Conservation (phyloP, 2,329 filamentous ascomycete species). For the Phyllosticta capitalensis region DNA sequence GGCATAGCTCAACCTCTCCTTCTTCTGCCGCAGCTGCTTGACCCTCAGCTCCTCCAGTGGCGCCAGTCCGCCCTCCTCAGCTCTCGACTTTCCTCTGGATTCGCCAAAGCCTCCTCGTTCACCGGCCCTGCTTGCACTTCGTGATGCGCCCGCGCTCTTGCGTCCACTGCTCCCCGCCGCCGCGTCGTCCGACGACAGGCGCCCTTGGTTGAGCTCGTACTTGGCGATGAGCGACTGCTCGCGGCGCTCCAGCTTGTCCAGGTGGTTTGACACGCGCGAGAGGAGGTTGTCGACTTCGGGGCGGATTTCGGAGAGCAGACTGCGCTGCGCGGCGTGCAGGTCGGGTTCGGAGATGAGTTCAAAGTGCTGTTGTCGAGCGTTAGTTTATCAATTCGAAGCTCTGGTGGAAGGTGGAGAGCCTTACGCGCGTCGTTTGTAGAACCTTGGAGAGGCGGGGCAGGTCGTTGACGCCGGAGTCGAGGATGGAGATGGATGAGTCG, state of each 20-base stretch:
- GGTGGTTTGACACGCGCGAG: constrained; percentile 69
- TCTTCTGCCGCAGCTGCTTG: constrained; percentile 65
- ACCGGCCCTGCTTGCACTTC: constrained; percentile 4
- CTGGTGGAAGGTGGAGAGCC: constrained; percentile 12
- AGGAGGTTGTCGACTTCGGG: constrained; percentile 75
- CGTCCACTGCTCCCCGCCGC: constrained; percentile 18
- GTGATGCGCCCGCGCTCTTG: constrained; percentile 2
- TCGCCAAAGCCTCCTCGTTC: neutral
- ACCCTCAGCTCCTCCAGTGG: constrained; percentile 48
- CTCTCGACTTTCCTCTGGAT: constrained; percentile 16
- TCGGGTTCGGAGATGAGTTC: constrained; percentile 82
- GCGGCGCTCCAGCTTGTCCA: constrained; percentile 72
- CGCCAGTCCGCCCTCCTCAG: constrained; percentile 20
- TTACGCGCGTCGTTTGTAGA: constrained; percentile 52
- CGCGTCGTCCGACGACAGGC: constrained; percentile 39
- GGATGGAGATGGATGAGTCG: constrained; percentile 52
- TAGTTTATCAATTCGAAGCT: neutral
- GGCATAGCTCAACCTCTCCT: constrained; percentile 76
- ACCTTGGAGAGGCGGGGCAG: constrained; percentile 54
- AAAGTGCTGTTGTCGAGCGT: constrained; percentile 58
- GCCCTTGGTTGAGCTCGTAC: constrained; percentile 72
- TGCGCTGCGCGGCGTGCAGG: constrained; percentile 70
- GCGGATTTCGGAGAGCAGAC: constrained; percentile 80
- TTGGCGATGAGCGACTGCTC: constrained; percentile 78
- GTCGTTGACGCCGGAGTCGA: constrained; percentile 54